Evolutionary conservation across 129 eudicot species (phyloP).

Genomic region (Helichrysum umbraculigerum): DNA sequence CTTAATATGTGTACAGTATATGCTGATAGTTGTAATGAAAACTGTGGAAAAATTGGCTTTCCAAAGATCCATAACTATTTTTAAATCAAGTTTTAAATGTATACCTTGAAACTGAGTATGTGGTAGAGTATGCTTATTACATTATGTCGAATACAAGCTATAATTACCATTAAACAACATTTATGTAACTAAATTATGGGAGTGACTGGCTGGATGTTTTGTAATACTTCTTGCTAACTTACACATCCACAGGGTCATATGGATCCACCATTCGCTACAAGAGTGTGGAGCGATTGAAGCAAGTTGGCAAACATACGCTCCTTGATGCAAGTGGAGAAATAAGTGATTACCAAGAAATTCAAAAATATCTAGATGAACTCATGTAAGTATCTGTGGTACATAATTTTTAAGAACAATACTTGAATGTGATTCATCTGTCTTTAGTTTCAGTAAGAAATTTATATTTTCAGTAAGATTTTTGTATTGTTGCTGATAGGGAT

Average conservation of each 20-base stretch:
- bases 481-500: neutral
- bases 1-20: no score
- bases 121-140: neutral
- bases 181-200: neutral
- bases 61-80: neutral
- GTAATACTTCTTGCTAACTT: conserved; percentile 5
- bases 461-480: no score
- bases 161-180: neutral
- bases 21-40: no score
- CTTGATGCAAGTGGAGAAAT: conserved; percentile 91
- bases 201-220: neutral
- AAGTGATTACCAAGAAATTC: conserved; percentile 89
- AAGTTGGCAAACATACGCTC: conserved; percentile 80
- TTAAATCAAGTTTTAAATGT: neutral
- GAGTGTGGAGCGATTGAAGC: conserved; percentile 72
- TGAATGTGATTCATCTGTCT: neutral
- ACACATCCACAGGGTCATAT: conserved; percentile 61
- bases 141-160: neutral
- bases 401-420: neutral
- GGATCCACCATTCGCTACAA: conserved; percentile 86
- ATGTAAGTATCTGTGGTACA: conserved; percentile 44
- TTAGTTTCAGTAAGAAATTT: neutral
- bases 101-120: neutral
- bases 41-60: neutral
- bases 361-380: conserved; percentile 67